Evolutionary conservation across 345 rosid genomes (phyloP), one percentile per base, ranked within the genome.

Genomic region (Toxicodendron radicans): DNA sequence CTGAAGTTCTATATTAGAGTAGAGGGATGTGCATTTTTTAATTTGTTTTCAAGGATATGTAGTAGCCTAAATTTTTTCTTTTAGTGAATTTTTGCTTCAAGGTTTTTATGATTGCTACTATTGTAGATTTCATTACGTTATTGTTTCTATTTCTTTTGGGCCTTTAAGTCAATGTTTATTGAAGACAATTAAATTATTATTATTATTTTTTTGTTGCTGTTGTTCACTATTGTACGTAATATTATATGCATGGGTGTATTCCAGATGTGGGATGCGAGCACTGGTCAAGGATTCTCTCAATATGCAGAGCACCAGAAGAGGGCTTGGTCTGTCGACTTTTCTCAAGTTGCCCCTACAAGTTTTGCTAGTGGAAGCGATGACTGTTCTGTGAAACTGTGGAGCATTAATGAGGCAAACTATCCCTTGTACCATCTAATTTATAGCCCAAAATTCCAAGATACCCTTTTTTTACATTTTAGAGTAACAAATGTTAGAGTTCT

Each of bases 321-420:
- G 82, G 97, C 97, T 32, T 92, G 97, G 98, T 89, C 97, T 82
- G 93, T 94, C 77, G 97, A 94, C 84, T 94, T 94, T 80, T 94
- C 95, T 78, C 91, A 73, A 70, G 81, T 86, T 45, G 87, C 86
- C 81, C 97, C 97, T 11, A 92, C 87, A 70, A 91, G 81, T 81
- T 88, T 94, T 68, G 98, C 92, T 74, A 91, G 97, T 66, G 97
- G 97, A 77, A 91, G 97, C 74, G 97, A 94, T 82, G 98, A 94
- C 68, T 89, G 88, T 79, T 81, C 95, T 59, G 91, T 91, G 78
- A 92, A 94, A 83, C 86, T 94, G 53, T 94, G 98, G 97, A 86
- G 83, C 79, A 82, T 94, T 73, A 90, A 94, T 69, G 92, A 94
- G 92, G 97, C 64, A 79, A 24, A 68, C 58, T 54, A 64, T 53